Evolutionary conservation across 495 filamentous ascomycete genomes (phyloP).

Genomic region (Wilcoxina mikolae): DNA sequence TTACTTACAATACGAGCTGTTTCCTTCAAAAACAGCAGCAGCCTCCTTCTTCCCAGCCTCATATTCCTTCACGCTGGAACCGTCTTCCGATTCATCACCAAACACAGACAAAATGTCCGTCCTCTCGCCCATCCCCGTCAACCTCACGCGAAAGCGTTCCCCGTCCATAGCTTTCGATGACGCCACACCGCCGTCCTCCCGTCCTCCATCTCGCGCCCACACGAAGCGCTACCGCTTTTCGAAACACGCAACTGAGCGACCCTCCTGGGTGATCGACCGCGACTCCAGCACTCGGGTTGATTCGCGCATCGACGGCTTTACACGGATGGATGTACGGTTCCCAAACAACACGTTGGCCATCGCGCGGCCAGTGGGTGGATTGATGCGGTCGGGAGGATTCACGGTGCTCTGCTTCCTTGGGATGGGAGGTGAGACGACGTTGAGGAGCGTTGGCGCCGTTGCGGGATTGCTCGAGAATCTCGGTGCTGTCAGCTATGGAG

Average conservation of each 20-base stretch:
- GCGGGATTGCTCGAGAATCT: conserved; percentile 9
- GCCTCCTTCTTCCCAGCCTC: not conserved
- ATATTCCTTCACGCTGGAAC: not conserved
- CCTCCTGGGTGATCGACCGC: conserved; percentile 11
- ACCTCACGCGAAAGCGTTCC: conserved; percentile 13
- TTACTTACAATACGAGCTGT: not conserved
- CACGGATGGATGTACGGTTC: not conserved
- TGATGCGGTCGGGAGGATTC: conserved; percentile 7
- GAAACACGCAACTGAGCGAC: conserved; percentile 15
- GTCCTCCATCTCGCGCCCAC: conserved; percentile 20
- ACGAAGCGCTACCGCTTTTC: conserved; percentile 18
- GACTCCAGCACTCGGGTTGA: not conserved
- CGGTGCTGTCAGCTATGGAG: not conserved
- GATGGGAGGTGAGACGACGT: not conserved
- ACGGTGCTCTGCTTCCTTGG: conserved; percentile 26
- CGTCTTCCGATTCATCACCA: not conserved
- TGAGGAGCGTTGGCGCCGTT: not conserved
- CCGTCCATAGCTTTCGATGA: conserved; percentile 20
- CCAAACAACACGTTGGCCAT: not conserved
- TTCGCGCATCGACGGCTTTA: not conserved
- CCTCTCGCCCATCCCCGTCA: not conserved
- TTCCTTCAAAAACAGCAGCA: not conserved
- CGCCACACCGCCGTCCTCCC: conserved; percentile 22
- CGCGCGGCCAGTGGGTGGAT: not conserved
- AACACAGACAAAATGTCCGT: not conserved